These are phyloP conservation scores for Berkeleyomyces rouxiae DNA, from an alignment of 2,329 filamentous ascomycete genomes.

Conservation along the genomic window DNA sequence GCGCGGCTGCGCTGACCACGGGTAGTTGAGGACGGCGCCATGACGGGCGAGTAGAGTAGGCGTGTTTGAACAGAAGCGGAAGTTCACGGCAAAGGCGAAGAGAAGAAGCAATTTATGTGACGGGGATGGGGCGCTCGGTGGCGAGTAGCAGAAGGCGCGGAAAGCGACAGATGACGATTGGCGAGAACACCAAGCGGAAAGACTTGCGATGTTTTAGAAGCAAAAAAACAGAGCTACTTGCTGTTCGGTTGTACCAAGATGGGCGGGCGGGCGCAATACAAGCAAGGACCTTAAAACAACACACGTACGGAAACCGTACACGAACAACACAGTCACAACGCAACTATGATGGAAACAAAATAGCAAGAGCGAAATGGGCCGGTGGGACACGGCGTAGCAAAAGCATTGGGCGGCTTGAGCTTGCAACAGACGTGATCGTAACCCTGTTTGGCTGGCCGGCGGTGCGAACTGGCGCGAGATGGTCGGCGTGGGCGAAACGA, in stretches of 20 bases:
- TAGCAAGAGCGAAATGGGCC: background rate
- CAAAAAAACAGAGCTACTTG: too few species aligned
- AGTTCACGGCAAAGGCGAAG: background rate
- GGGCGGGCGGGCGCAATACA: too few species aligned
- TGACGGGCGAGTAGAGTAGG: background rate
- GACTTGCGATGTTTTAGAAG: too few species aligned
- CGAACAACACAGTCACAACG: too few species aligned
- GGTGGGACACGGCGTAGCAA: background rate
- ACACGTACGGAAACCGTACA: too few species aligned
- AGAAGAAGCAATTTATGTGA: background rate
- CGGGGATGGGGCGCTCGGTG: too few species aligned
- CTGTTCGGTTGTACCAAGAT: too few species aligned
- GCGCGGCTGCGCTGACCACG: constrained; percentile 23
- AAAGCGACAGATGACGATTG: background rate
- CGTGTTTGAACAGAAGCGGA: background rate
- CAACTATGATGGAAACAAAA: constrained; percentile 1
- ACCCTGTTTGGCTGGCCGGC: background rate
- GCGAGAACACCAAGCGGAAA: background rate
- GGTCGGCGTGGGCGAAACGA: background rate
- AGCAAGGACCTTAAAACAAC: too few species aligned
- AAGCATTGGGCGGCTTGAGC: background rate
- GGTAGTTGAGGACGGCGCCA: constrained; percentile 15
- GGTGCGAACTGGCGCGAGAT: background rate
- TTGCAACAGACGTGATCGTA: background rate
- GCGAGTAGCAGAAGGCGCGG: too few species aligned